These are phyloP conservation scores for Paramecium octaurelia DNA, from an alignment of 73 alveolate species.

Conservation along the genomic window DNA sequence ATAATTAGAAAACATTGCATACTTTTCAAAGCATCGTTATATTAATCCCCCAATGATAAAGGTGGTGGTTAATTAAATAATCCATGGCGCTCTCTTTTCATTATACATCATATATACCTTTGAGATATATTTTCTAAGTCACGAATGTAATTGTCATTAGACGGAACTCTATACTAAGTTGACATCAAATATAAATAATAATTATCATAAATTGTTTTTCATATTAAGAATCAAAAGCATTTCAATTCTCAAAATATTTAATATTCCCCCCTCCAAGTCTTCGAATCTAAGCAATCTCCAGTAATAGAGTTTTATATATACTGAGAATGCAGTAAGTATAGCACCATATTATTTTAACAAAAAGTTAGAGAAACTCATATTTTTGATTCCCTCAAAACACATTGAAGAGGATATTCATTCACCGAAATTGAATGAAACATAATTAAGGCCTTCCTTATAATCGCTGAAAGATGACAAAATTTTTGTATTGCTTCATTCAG, in stretches of 20 bases:
- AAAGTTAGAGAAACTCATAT: background rate
- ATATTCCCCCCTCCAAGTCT: background rate
- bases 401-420: background rate
- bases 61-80: slow-evolving; percentile 29
- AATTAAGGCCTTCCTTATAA: background rate
- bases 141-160: slow-evolving; percentile 21
- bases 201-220: background rate
- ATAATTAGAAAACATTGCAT: background rate
- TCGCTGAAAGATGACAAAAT: background rate
- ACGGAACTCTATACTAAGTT: slow-evolving; percentile 20
- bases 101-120: background rate
- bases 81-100: slow-evolving; percentile 24
- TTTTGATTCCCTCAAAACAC: background rate
- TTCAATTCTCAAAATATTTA: background rate
- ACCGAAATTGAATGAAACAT: background rate
- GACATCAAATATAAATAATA: slow-evolving; percentile 15
- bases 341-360: background rate
- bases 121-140: slow-evolving; percentile 3
- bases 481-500: no score
- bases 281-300: background rate
- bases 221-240: background rate
- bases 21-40: slow-evolving; percentile 39
- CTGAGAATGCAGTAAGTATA: background rate
- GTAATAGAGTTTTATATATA: background rate
- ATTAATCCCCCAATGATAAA: background rate